A percentile compares a stretch with the other conserved stretches of the same genome.
phyloP scores from a whole-genome alignment of 2,329 filamentous ascomycete genomes.

The Thyridium curvatum region DNA sequence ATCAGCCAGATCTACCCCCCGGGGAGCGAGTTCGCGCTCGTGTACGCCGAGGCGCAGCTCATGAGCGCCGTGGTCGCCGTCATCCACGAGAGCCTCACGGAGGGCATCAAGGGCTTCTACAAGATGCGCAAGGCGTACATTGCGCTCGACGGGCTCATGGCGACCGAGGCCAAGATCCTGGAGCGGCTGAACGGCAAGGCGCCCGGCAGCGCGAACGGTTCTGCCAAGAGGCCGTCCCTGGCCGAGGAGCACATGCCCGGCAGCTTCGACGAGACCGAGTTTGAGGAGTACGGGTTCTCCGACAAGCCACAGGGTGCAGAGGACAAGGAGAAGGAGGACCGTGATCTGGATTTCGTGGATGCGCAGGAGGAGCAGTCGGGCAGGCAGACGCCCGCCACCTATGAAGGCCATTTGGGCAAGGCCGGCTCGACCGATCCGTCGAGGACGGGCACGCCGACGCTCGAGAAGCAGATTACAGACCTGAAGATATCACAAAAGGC shows the following conservation, averaged over 20 bases:
- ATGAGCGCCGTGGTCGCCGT: slow-evolving; percentile 87
- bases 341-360: slow-evolving; percentile 50
- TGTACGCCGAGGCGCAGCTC: slow-evolving; percentile 77
- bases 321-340: slow-evolving; percentile 12
- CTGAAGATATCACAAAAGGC: slow-evolving; percentile 2
- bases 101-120: slow-evolving; percentile 87
- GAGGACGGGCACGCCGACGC: neutral
- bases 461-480: slow-evolving; percentile 6
- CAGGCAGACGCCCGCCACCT: slow-evolving; percentile 33
- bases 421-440: slow-evolving; percentile 2
- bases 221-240: slow-evolving; percentile 7
- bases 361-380: slow-evolving; percentile 41
- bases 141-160: slow-evolving; percentile 72
- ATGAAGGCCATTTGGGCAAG: slow-evolving; percentile 37
- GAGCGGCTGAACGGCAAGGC: slow-evolving; percentile 20
- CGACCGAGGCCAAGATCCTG: slow-evolving; percentile 60
- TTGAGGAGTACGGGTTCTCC: slow-evolving; percentile 15
- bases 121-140: slow-evolving; percentile 85
- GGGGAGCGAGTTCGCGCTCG: slow-evolving; percentile 81
- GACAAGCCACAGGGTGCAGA: slow-evolving; percentile 1
- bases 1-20: slow-evolving; percentile 62
- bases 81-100: slow-evolving; percentile 86
- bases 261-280: slow-evolving; percentile 27
- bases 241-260: slow-evolving; percentile 26
- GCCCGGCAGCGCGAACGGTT: slow-evolving; percentile 7